Evolutionary conservation across 257 asterid genomes (phyloP), one percentile per base, ranked within the genome.

Genomic region (Salvia rosmarinus): DNA sequence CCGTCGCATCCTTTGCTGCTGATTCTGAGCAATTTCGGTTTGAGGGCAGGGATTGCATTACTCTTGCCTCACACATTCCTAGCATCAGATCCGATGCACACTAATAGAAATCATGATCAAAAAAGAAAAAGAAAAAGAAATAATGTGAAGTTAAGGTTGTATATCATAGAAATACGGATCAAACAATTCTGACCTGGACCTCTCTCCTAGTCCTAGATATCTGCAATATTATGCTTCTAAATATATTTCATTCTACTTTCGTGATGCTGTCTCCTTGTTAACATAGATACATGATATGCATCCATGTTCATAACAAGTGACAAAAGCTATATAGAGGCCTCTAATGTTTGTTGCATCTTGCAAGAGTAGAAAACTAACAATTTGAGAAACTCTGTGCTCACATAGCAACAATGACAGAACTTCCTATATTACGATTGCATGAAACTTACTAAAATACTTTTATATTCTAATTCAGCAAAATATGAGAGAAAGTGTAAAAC

Each of bases 1-100:
- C 95, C 96, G 88, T 82, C 54, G 96, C 98, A 68, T 91, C 96
- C 82, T 85, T 94, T 14, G 95, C 85, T 43, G 88, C 96, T 0
- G 84, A 75, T 78, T 85, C 85, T 0, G 98, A 88, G 82, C 99
- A 94, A 70, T 82, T 42, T 3, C 96, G 98, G 68, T 94, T 94
- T 34, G 75, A 77, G 44, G 78, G 73, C 52, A 91, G 77, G 3
- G 96, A 85, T 50, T 78, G 80, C 91, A 91, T 76, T n/a, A 82
- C 96, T 75, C 98, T 84, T 68, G 88, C 79, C 75, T 81, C 67
- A 89, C 91, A 55, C 99, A 94, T 9, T 91, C 97, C 96, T 92
- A 64, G 57, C 68, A 79, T 35, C 44, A 69, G 30, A 70, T 37
- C 10, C 10, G 35, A 25, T 12, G 71, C 72, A 78, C 34, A 51